Evolutionary conservation across 2,329 filamentous ascomycete species (phyloP).

Genomic region (Cladosporium sp.): DNA sequence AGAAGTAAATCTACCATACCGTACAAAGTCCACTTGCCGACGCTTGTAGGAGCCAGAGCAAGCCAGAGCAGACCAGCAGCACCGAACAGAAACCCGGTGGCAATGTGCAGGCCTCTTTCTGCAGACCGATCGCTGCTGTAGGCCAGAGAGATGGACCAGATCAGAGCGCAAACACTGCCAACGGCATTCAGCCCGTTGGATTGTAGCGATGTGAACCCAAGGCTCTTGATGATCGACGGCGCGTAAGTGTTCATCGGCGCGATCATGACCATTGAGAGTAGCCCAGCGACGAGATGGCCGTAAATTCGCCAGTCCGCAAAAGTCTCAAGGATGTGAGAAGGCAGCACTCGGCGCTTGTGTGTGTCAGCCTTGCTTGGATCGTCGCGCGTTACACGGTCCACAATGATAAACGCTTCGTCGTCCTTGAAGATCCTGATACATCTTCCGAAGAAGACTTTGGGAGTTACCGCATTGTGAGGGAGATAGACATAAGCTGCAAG

Average conservation of each 20-base stretch:
- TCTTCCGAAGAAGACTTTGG: constrained; percentile 1
- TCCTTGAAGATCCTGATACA: not conserved
- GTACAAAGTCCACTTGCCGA: constrained; percentile 1
- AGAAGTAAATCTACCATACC: not conserved
- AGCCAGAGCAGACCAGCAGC: not conserved
- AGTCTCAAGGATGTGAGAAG: not conserved
- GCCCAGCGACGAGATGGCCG: not conserved
- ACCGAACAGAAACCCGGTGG: not conserved
- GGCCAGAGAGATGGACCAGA: not conserved
- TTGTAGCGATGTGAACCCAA: constrained; percentile 4
- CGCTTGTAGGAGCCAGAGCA: not conserved
- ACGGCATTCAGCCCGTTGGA: constrained; percentile 1
- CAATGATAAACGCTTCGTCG: not conserved
- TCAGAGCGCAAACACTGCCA: not conserved
- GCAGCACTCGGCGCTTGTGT: not conserved
- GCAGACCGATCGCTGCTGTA: not conserved
- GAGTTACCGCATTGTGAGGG: not conserved
- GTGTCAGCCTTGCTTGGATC: constrained; percentile 2
- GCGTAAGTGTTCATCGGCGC: constrained; percentile 5
- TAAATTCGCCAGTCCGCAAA: constrained; percentile 6
- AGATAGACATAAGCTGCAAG: not conserved
- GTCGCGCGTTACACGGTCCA: not conserved
- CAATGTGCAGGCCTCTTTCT: constrained; percentile 1
- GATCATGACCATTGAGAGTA: constrained; percentile 5
- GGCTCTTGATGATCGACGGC: constrained; percentile 2